phyloP scores from a whole-genome alignment of 495 filamentous ascomycete genomes.

The Penicillium longicatenatum region DNA sequence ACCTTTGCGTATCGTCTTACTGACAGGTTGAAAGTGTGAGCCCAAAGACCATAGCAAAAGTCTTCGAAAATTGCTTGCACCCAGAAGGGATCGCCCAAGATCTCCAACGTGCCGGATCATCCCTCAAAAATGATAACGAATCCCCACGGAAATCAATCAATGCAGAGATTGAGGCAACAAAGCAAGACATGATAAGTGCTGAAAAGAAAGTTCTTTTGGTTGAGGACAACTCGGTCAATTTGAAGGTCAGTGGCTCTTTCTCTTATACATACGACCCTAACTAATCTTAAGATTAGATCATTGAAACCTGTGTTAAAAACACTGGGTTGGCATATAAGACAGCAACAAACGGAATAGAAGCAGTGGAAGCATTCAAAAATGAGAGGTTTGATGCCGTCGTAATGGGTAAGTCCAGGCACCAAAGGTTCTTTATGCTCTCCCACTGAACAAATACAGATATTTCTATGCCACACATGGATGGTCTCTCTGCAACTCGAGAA shows the following conservation, averaged over 20 bases:
- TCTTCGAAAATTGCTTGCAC: constrained; percentile 22
- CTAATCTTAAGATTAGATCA: constrained; percentile 11
- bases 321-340: constrained; percentile 16
- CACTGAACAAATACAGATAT: constrained; percentile 43
- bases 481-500: constrained; percentile 58
- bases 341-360: constrained; percentile 25
- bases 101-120: neutral
- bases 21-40: constrained; percentile 21
- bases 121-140: no score
- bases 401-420: constrained; percentile 34
- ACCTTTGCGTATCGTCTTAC: neutral
- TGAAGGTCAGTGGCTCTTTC: constrained; percentile 42
- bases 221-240: constrained; percentile 67
- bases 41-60: constrained; percentile 25
- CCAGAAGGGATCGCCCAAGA: neutral
- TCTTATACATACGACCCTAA: neutral
- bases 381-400: constrained; percentile 44
- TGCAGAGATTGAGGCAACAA: neutral
- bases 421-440: neutral
- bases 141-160: neutral
- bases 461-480: constrained; percentile 68
- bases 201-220: constrained; percentile 53
- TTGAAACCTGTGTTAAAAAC: constrained; percentile 26
- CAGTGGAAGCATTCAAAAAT: constrained; percentile 49
- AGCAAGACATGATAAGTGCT: neutral